phyloP scores from a whole-genome alignment of 2,329 filamentous ascomycete species.

The Aspergillus hiratsukae region DNA sequence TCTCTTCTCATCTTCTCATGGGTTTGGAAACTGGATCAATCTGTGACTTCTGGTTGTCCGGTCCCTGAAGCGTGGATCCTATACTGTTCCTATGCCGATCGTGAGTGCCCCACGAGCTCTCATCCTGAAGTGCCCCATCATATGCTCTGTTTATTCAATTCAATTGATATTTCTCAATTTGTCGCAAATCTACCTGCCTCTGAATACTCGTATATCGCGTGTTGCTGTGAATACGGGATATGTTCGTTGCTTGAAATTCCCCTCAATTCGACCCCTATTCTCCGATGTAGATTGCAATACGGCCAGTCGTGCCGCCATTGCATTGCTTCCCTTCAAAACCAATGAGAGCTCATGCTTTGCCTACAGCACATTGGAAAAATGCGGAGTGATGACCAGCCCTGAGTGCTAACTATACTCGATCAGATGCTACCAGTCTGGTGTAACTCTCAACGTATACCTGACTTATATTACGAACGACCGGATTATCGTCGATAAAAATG shows the following conservation, averaged over 20 bases:
- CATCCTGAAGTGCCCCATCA: constrained; percentile 1
- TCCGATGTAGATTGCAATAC: not conserved
- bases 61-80: constrained; percentile 14
- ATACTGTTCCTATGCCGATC: constrained; percentile 26
- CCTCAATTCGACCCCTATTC: not conserved
- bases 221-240: not conserved
- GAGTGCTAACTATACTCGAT: constrained; percentile 16
- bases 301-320: not conserved
- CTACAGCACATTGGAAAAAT: not conserved
- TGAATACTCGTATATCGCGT: not conserved
- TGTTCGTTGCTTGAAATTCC: not conserved
- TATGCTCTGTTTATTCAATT: not conserved
- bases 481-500: constrained; percentile 29
- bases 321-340: not conserved
- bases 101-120: constrained; percentile 24
- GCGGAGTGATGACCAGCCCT: not conserved
- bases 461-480: constrained; percentile 19
- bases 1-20: constrained; percentile 8
- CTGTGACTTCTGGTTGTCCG: not conserved
- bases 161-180: not conserved
- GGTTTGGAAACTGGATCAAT: constrained; percentile 7
- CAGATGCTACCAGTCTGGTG: constrained; percentile 31
- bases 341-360: not conserved
- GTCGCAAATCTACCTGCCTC: not conserved
- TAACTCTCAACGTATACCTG: constrained; percentile 28